A percentile compares a stretch with the other conserved stretches of the same genome.
Conservation (phyloP, 345 rosid species). For the Euphorbia pulcherrima region DNA sequence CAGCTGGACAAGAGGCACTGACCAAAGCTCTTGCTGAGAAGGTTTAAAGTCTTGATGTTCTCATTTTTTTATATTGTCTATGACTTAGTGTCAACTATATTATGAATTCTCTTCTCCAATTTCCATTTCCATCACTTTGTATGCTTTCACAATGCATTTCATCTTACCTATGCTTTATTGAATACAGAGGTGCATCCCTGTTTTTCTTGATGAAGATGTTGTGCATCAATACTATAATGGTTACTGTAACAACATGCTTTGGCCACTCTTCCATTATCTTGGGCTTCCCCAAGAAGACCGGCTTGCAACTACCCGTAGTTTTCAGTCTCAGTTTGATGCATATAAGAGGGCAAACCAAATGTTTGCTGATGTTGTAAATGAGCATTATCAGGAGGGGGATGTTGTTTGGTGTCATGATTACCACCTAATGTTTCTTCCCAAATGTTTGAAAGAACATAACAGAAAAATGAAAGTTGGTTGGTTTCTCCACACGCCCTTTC, state of each 20-base stretch:
- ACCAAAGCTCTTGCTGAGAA: slow-evolving; percentile 52
- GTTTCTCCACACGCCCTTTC: slow-evolving; percentile 60
- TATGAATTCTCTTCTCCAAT: background rate
- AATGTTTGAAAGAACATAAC: slow-evolving; percentile 43
- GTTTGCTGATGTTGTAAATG: slow-evolving; percentile 53
- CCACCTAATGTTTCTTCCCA: slow-evolving; percentile 54
- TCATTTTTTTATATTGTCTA: background rate
- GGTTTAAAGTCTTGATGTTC: slow-evolving; percentile 30
- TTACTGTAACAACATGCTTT: slow-evolving; percentile 54
- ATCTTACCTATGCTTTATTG: slow-evolving; percentile 13
- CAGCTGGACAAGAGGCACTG: slow-evolving; percentile 40
- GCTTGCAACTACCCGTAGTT: slow-evolving; percentile 53
- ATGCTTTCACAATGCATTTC: slow-evolving; percentile 1
- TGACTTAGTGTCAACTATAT: background rate
- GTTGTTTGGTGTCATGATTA: slow-evolving; percentile 68
- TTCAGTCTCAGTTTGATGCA: slow-evolving; percentile 60
- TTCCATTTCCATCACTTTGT: background rate
- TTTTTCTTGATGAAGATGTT: slow-evolving; percentile 51
- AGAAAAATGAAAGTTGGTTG: slow-evolving; percentile 53
- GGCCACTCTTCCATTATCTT: slow-evolving; percentile 64
- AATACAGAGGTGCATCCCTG: slow-evolving; percentile 59
- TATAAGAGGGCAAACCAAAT: slow-evolving; percentile 56
- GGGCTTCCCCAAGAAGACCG: slow-evolving; percentile 62
- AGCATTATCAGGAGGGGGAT: slow-evolving; percentile 50
- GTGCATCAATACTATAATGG: slow-evolving; percentile 59